These are phyloP conservation scores for Penicillium sp. DNA, from an alignment of 2,329 filamentous ascomycete genomes.

Conservation along the genomic window DNA sequence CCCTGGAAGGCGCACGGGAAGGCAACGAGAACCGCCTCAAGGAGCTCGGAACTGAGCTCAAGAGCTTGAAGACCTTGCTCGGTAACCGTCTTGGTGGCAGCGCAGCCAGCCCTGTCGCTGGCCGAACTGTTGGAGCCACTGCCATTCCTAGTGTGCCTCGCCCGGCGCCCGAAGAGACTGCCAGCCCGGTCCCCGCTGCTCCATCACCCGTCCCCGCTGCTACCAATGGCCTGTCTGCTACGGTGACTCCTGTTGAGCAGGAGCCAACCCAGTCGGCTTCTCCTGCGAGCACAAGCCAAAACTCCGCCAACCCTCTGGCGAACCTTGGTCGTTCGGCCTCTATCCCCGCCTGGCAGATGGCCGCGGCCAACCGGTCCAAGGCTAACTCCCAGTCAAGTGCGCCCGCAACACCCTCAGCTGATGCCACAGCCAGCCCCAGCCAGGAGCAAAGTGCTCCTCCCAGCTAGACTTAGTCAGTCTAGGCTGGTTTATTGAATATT, in stretches of 20 bases:
- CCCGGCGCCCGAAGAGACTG: conserved; percentile 23
- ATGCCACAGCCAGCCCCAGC: conserved; percentile 21
- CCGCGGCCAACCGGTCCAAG: conserved; percentile 60
- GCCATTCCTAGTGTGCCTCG: conserved; percentile 23
- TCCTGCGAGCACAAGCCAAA: conserved; percentile 32
- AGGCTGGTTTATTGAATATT: conserved; percentile 11
- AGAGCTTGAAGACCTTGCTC: conserved; percentile 88
- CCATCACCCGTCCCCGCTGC: conserved; percentile 3
- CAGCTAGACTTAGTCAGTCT: conserved; percentile 24
- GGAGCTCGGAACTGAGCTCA: conserved; percentile 84
- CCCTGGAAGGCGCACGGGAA: conserved; percentile 84
- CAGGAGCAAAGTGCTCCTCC: conserved; percentile 33
- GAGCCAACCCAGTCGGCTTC: conserved; percentile 28
- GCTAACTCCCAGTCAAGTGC: conserved; percentile 31
- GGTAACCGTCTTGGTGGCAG: conserved; percentile 58
- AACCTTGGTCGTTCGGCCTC: conserved; percentile 59
- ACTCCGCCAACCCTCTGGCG: conserved; percentile 51
- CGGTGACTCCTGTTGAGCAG: conserved; percentile 31
- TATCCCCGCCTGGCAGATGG: conserved; percentile 80
- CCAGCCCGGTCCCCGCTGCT: conserved; percentile 21
- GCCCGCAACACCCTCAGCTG: conserved; percentile 16
- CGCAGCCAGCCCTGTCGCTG: conserved; percentile 34
- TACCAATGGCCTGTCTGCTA: conserved; percentile 30
- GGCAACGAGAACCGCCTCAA: conserved; percentile 76
- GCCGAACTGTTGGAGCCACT: conserved; percentile 32